Base-by-base conservation (phyloP, 345 rosid species). In the Stellera chamaejasme region DNA sequence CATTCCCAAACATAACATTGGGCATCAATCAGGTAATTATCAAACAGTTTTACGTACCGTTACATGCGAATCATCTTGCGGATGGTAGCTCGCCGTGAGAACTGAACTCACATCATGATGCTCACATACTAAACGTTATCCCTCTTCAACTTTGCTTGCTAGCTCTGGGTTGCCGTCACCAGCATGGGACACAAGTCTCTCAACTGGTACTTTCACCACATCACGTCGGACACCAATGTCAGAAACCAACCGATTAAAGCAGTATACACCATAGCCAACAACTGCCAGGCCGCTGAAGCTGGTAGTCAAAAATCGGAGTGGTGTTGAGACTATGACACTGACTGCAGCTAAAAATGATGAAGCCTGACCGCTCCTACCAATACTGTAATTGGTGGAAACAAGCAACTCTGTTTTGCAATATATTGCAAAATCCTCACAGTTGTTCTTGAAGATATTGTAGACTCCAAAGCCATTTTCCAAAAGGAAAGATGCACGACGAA, bases 291-390 rank as follows among this genome's bases (percentile, higher is more conserved):
- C 89, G 56, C 71, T 56, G 50, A 75, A n/a, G 67, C 96, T 85
- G 10, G 88, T 70, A 0, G 80, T 78, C 25, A 81, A 67, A 59
- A 2, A 76, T 25, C 82, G 54, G 43, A 89, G 60, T 0, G 97
- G 79, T 0, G 87, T 62, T 47, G 84, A 72, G 50, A 77, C 16
- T 10, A 74, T 7, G 54, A 77, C 63, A 45, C 75, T 71, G 15
- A 66, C 61, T 26, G 80, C 82, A 5, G 95, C 92, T 45, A 75
- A 10, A 23, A 84, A 61, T 12, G 85, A 72, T 13, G 77, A 69
- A 4, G 87, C 91, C 67, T 89, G 95, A 11, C 97, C 95, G 43
- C 91, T 85, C 19, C 85, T 73, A 26, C 91, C 96, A 15, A 73
- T 81, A 3, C 76, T 83, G 46, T 82, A 54, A 55, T 47, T 75